Percentiles rank a stretch among this genome's conserved stretches.
Conservation (phyloP, 2,329 filamentous ascomycete genomes). For the Apiospora pterosperma region DNA sequence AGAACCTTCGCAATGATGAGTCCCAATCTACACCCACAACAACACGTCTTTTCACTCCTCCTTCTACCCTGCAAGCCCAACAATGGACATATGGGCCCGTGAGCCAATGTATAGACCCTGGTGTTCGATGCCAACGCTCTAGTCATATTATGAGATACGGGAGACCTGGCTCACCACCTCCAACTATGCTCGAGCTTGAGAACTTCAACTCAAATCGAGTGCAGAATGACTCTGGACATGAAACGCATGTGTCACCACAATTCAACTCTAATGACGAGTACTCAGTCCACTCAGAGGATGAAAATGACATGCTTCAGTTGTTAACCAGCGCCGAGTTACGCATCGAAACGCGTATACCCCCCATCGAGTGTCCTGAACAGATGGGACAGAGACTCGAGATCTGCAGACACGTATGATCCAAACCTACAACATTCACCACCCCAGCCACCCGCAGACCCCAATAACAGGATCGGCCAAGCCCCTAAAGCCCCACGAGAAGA, state of each 20-base stretch:
- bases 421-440: constrained; percentile 32
- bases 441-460: constrained; percentile 4
- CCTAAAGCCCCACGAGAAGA: constrained; percentile 8
- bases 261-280: constrained; percentile 18
- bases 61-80: background rate
- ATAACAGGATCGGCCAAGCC: background rate
- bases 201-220: background rate
- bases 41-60: background rate
- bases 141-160: background rate
- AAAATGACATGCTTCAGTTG: constrained; percentile 23
- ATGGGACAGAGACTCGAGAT: constrained; percentile 30
- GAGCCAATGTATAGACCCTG: background rate
- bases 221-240: background rate
- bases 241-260: background rate
- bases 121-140: background rate
- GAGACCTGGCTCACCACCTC: background rate
- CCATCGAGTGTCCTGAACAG: constrained; percentile 30
- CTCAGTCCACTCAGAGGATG: constrained; percentile 19
- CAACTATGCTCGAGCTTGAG: background rate
- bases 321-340: constrained; percentile 4
- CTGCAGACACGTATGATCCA: constrained; percentile 32
- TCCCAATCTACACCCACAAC: background rate
- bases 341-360: constrained; percentile 20
- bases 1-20: background rate
- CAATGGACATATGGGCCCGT: background rate